Evolutionary conservation across 73 alveolate genomes (phyloP).

Genomic region (Stentor roeselii): DNA sequence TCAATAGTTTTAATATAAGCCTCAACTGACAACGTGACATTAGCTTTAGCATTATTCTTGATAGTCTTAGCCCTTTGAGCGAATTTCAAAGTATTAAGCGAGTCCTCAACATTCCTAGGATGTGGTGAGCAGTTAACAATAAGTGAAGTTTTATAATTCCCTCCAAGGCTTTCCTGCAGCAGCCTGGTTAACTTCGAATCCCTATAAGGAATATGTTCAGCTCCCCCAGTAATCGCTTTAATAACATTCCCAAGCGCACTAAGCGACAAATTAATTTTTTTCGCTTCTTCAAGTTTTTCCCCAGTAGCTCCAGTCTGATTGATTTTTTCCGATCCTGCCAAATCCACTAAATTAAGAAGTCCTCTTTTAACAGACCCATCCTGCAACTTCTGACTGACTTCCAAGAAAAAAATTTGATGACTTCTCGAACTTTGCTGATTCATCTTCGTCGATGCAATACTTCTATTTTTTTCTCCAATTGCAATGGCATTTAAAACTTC

Average conservation of each 20-base stretch:
- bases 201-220: conserved; percentile 86
- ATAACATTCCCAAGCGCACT: conserved; percentile 92
- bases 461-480: conserved; percentile 62
- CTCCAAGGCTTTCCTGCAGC: conserved; percentile 91
- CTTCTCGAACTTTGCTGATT: conserved; percentile 63
- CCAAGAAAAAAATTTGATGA: conserved; percentile 66
- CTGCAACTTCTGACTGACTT: conserved; percentile 47
- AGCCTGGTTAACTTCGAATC: conserved; percentile 91
- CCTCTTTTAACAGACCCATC: conserved; percentile 78
- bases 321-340: conserved; percentile 93
- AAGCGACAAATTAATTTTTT: conserved; percentile 79
- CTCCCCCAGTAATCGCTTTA: conserved; percentile 69
- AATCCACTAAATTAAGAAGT: conserved; percentile 82
- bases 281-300: conserved; percentile 87
- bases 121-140: conserved; percentile 90
- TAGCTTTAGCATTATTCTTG: conserved; percentile 62
- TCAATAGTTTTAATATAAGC: too few relatives aligned
- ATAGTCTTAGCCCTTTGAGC: conserved; percentile 90
- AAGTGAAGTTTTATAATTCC: conserved; percentile 85
- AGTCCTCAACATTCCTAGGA: conserved; percentile 78
- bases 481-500: conserved; percentile 55
- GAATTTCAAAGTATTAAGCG: conserved; percentile 77
- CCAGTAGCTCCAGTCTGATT: conserved; percentile 89
- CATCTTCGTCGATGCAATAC: conserved; percentile 65
- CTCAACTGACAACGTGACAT: conserved; percentile 64